Percentiles rank a stretch among this genome's conserved stretches.
Evolutionary conservation across 1,284 basidiomycete genomes (phyloP).

Genomic region (Sporisorium graminicola): DNA sequence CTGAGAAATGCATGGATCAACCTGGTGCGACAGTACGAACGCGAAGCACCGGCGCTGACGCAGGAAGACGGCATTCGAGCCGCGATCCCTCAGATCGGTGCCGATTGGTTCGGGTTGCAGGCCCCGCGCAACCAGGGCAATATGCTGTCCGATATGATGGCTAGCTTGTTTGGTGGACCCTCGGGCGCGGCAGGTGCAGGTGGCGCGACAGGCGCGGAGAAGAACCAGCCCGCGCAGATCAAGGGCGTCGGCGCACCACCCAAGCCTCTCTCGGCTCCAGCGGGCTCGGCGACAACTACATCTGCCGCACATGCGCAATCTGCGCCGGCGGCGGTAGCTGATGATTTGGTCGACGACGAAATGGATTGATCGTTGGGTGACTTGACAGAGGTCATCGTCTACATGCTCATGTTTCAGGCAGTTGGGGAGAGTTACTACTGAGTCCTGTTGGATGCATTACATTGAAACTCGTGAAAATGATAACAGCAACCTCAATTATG

Average conservation of each 20-base stretch:
- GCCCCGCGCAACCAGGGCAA: constrained; percentile 38
- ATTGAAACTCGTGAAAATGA: too few relatives aligned
- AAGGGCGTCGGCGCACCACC: constrained; percentile 18
- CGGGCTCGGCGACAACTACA: background rate
- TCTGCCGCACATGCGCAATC: background rate
- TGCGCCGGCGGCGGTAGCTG: constrained; percentile 16
- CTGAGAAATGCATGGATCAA: constrained; percentile 48
- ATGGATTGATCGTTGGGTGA: too few relatives aligned
- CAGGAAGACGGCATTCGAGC: constrained; percentile 41
- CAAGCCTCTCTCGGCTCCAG: constrained; percentile 7
- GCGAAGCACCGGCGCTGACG: constrained; percentile 45
- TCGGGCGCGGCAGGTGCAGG: background rate
- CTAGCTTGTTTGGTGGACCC: constrained; percentile 46
- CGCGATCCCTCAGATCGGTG: constrained; percentile 42
- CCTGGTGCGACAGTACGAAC: constrained; percentile 51
- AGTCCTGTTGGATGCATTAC: too few relatives aligned
- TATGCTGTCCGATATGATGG: constrained; percentile 62
- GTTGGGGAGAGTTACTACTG: too few relatives aligned
- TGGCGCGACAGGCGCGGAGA: constrained; percentile 18
- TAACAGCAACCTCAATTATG: too few relatives aligned
- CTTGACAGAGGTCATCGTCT: too few relatives aligned
- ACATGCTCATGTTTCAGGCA: too few relatives aligned
- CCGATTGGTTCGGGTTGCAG: constrained; percentile 52
- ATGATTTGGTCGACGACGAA: constrained; percentile 51
- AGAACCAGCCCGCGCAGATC: constrained; percentile 10